phyloP scores from a whole-genome alignment of 2,329 filamentous ascomycete genomes.

The Fusarium papillatum region DNA sequence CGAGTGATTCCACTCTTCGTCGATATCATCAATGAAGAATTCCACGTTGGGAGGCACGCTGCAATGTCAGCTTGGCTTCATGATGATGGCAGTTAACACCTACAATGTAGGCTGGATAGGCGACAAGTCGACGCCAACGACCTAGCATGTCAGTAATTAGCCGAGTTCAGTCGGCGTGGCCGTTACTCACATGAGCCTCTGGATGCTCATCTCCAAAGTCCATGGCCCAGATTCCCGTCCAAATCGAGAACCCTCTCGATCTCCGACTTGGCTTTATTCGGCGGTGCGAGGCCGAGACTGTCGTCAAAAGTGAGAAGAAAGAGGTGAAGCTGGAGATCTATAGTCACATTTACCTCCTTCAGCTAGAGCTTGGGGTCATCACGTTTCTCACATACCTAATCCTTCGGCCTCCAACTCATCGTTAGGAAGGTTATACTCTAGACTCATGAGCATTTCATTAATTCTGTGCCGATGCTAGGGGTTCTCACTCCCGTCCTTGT shows the following conservation, averaged over 20 bases:
- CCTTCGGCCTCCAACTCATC: conserved; percentile 10
- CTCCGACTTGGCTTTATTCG: not conserved
- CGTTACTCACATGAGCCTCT: conserved; percentile 7
- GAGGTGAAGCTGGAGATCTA: conserved; percentile 19
- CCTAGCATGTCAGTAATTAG: not conserved
- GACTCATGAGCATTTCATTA: not conserved
- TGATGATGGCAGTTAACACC: not conserved
- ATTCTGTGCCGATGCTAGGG: too few species aligned
- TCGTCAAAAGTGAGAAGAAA: conserved; percentile 17
- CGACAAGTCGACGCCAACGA: conserved; percentile 27
- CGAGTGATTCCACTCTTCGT: conserved; percentile 27
- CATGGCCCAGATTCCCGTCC: conserved; percentile 16
- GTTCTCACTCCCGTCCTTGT: conserved; percentile 12
- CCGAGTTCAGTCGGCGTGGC: fast-evolving
- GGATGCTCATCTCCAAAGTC: conserved; percentile 29
- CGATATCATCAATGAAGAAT: conserved; percentile 33
- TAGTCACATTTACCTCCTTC: not conserved
- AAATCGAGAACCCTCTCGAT: conserved; percentile 6
- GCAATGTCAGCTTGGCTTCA: fast-evolving
- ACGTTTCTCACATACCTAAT: not conserved
- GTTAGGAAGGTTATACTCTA: conserved; percentile 15
- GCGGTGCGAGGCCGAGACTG: conserved; percentile 11
- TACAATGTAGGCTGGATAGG: conserved; percentile 34
- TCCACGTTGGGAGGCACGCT: conserved; percentile 28
- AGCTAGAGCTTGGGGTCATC: not conserved